Evolutionary conservation across 1,284 basidiomycete species (phyloP).

Genomic region (Sutorius eximius): DNA sequence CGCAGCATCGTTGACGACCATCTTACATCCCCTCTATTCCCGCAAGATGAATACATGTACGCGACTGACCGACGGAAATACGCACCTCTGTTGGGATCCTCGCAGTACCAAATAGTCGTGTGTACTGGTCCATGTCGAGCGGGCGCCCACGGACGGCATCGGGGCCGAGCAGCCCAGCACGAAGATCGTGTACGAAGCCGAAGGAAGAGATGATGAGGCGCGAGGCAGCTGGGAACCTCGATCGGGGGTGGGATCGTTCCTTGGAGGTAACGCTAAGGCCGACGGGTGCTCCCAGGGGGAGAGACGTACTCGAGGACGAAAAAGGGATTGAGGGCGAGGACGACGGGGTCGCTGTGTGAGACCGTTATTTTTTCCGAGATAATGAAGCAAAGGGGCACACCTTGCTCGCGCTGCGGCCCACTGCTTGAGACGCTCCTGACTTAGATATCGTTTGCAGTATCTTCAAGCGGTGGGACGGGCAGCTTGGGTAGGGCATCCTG

Average conservation of each 20-base stretch:
- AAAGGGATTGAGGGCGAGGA: conserved; percentile 92
- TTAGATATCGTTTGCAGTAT: conserved; percentile 82
- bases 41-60: background rate
- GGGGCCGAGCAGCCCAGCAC: conserved; percentile 79
- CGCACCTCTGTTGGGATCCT: conserved; percentile 89
- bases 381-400: conserved; percentile 37
- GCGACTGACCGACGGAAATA: background rate
- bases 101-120: conserved; percentile 87
- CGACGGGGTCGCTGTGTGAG: conserved; percentile 87
- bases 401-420: conserved; percentile 76
- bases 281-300: background rate
- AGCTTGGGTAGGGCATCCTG: conserved; percentile 84
- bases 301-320: conserved; percentile 90
- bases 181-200: conserved; percentile 93
- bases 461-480: conserved; percentile 87
- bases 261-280: conserved; percentile 32
- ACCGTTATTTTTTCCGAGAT: background rate
- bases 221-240: conserved; percentile 88
- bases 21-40: conserved; percentile 79
- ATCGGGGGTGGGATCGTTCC: conserved; percentile 90
- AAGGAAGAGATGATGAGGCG: conserved; percentile 90
- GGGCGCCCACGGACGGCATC: conserved; percentile 79
- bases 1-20: conserved; percentile 75
- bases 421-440: conserved; percentile 71
- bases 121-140: conserved; percentile 96